A percentile compares a stretch with the other conserved stretches of the same genome.
phyloP scores from a whole-genome alignment of 495 filamentous ascomycete species.

The Pyronema omphalodes region DNA sequence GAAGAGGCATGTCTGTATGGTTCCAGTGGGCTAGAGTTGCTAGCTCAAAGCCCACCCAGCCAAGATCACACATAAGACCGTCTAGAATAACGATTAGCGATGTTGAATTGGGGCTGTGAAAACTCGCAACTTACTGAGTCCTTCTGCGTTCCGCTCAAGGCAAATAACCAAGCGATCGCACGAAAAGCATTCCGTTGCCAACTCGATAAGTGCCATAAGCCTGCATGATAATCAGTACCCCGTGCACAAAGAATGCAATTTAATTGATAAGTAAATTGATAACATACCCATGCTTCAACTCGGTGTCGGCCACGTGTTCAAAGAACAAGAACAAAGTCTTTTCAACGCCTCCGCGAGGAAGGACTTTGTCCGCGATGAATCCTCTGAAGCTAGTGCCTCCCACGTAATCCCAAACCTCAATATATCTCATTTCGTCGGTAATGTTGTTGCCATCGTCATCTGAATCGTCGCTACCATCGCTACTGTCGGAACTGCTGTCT shows the following conservation, averaged over 20 bases:
- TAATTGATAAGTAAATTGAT: not conserved
- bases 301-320: slow-evolving; percentile 47
- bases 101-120: not conserved
- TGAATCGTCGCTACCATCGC: slow-evolving; percentile 17
- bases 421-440: slow-evolving; percentile 30
- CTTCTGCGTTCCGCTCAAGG: slow-evolving; percentile 47
- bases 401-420: slow-evolving; percentile 82
- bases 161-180: slow-evolving; percentile 67
- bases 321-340: slow-evolving; percentile 79
- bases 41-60: slow-evolving; percentile 82
- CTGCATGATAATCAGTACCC: slow-evolving; percentile 29
- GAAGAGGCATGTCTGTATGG: slow-evolving; percentile 7
- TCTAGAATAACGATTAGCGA: slow-evolving; percentile 20
- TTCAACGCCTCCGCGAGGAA: slow-evolving; percentile 33
- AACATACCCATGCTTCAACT: slow-evolving; percentile 80
- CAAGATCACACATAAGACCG: slow-evolving; percentile 55
- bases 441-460: slow-evolving; percentile 23
- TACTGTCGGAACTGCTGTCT: no score
- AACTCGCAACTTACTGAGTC: slow-evolving; percentile 16
- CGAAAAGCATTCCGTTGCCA: slow-evolving; percentile 51
- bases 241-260: slow-evolving; percentile 3
- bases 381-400: slow-evolving; percentile 67
- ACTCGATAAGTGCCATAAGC: slow-evolving; percentile 76
- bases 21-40: slow-evolving; percentile 61
- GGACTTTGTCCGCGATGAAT: slow-evolving; percentile 42